A percentile compares a stretch with the other conserved stretches of the same genome.
Conservation (phyloP, 2,329 filamentous ascomycete genomes). For the Microdochium nivale region DNA sequence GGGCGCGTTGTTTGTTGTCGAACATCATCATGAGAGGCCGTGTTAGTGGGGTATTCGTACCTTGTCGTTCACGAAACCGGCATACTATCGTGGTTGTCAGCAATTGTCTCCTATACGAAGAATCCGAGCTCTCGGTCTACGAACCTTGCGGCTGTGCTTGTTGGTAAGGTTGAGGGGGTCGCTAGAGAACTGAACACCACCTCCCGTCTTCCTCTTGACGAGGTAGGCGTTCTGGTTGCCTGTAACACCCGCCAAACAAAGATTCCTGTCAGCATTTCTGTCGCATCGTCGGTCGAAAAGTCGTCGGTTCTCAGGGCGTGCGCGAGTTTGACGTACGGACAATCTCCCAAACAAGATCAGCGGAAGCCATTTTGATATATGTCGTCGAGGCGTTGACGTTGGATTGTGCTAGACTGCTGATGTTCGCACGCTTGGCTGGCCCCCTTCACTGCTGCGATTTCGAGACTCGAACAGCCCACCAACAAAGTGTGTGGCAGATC, state of each 20-base stretch:
- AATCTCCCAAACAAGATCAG: slow-evolving; percentile 89
- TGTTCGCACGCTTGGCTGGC: not conserved
- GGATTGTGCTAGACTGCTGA: not conserved
- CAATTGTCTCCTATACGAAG: slow-evolving; percentile 4
- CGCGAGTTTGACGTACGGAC: slow-evolving; percentile 61
- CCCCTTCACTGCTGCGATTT: slow-evolving; percentile 1
- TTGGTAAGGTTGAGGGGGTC: slow-evolving; percentile 92
- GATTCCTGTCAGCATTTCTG: slow-evolving; percentile 2
- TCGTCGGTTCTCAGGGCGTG: not conserved
- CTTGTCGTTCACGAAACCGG: slow-evolving; percentile 90
- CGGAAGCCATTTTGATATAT: slow-evolving; percentile 47
- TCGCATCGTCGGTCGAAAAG: not conserved
- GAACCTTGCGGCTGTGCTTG: slow-evolving; percentile 84
- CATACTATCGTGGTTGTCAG: slow-evolving; percentile 55
- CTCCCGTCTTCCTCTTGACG: slow-evolving; percentile 76
- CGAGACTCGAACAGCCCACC: slow-evolving; percentile 8
- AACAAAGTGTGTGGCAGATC: slow-evolving; percentile 17
- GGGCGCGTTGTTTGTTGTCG: not conserved
- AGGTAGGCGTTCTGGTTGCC: slow-evolving; percentile 85
- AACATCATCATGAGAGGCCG: not conserved
- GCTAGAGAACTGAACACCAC: slow-evolving; percentile 83
- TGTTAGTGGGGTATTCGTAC: slow-evolving; percentile 37
- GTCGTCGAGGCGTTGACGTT: slow-evolving; percentile 9
- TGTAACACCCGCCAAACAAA: slow-evolving; percentile 29
- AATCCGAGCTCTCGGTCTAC: slow-evolving; percentile 9